Evolutionary conservation across 2,329 filamentous ascomycete genomes (phyloP).

Genomic region (Trichoderma simmonsii): DNA sequence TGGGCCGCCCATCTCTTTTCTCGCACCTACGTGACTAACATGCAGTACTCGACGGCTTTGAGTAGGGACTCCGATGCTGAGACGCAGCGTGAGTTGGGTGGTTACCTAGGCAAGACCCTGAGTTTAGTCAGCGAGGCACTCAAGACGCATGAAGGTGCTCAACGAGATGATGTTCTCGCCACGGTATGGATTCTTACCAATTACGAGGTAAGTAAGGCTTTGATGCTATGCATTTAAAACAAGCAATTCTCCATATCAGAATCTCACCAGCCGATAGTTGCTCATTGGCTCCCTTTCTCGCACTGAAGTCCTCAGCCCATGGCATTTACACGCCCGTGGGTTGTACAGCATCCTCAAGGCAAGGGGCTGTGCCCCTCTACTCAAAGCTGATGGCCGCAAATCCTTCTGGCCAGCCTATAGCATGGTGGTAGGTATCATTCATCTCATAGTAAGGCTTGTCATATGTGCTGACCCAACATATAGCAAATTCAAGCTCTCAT

Average conservation of each 20-base stretch:
- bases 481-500: constrained; percentile 40
- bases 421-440: constrained; percentile 35
- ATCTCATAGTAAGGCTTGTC: background rate
- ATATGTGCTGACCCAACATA: constrained; percentile 16
- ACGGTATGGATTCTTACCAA: constrained; percentile 41
- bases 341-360: constrained; percentile 37
- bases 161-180: constrained; percentile 37
- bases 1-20: constrained; percentile 41
- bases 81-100: constrained; percentile 33
- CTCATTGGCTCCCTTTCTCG: constrained; percentile 37
- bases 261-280: constrained; percentile 28
- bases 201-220: constrained; percentile 33
- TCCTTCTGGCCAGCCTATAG: constrained; percentile 40
- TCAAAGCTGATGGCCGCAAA: constrained; percentile 26
- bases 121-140: constrained; percentile 39
- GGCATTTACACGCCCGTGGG: constrained; percentile 38
- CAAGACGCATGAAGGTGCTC: constrained; percentile 27
- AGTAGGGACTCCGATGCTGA: constrained; percentile 26
- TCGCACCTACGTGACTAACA: constrained; percentile 39
- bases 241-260: background rate
- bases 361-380: constrained; percentile 30
- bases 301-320: constrained; percentile 29
- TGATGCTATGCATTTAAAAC: too few relatives aligned
- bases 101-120: constrained; percentile 37
- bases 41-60: constrained; percentile 33